Evolutionary conservation across 305 asterid genomes (phyloP).

Genomic region (Andrographis paniculata): DNA sequence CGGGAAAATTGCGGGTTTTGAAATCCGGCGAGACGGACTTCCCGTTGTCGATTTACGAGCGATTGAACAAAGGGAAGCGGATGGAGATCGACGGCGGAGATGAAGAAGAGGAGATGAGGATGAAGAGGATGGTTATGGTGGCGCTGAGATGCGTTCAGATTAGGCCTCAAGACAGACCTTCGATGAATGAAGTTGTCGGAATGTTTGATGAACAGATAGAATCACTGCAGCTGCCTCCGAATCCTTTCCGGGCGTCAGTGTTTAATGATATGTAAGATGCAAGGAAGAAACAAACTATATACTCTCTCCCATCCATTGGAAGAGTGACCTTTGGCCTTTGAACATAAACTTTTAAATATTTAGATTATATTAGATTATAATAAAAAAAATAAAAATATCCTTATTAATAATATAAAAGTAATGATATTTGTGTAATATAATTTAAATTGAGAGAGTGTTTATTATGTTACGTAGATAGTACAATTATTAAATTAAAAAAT

Average conservation of each 20-base stretch:
- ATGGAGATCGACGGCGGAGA: conserved; percentile 17
- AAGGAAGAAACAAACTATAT: too few relatives aligned
- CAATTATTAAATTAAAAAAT: too few relatives aligned
- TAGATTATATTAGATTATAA: too few relatives aligned
- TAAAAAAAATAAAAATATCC: too few relatives aligned
- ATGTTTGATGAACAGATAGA: conserved; percentile 36
- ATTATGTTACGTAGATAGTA: too few relatives aligned
- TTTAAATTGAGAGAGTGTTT: too few relatives aligned
- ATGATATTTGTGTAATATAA: too few relatives aligned
- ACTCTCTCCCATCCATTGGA: too few relatives aligned
- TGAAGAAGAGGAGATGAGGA: conserved; percentile 28
- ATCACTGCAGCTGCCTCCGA: conserved; percentile 29
- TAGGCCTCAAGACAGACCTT: conserved; percentile 30
- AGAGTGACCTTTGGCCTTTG: too few relatives aligned
- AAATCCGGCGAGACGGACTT: conserved; percentile 24
- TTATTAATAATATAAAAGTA: too few relatives aligned
- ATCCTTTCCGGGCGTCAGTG: conserved; percentile 18
- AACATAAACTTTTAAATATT: too few relatives aligned
- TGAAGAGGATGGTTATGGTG: conserved; percentile 30
- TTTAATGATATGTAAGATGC: neutral
- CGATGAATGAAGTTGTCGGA: conserved; percentile 27
- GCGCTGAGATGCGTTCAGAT: conserved; percentile 43
- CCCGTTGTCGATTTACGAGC: conserved; percentile 34
- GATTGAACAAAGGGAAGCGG: conserved; percentile 23
- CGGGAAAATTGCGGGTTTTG: conserved; percentile 19